These are phyloP conservation scores for Botrytis aclada DNA, from an alignment of 2,329 filamentous ascomycete species.

Conservation along the genomic window DNA sequence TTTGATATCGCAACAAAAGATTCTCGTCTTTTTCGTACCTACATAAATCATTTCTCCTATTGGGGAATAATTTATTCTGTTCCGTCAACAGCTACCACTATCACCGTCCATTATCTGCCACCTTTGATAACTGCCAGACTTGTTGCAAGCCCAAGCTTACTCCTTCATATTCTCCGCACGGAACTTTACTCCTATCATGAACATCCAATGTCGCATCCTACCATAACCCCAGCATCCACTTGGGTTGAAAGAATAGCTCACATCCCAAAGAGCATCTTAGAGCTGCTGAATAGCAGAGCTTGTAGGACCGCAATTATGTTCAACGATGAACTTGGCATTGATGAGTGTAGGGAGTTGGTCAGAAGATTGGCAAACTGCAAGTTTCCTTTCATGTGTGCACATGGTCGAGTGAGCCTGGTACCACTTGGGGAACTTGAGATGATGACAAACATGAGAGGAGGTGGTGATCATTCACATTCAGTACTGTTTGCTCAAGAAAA, in stretches of 20 bases:
- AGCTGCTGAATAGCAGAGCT: constrained; percentile 71
- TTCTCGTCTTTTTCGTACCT: constrained; percentile 51
- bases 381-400: constrained; percentile 81
- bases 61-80: constrained; percentile 68
- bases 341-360: constrained; percentile 60
- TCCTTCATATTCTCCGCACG: constrained; percentile 70
- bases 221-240: constrained; percentile 25
- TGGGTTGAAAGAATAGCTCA: constrained; percentile 64
- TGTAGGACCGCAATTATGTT: constrained; percentile 85
- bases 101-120: constrained; percentile 62
- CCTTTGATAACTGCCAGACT: constrained; percentile 74
- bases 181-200: constrained; percentile 63
- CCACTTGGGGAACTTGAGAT: constrained; percentile 52
- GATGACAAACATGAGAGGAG: neutral
- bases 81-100: neutral
- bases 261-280: constrained; percentile 73
- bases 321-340: constrained; percentile 61
- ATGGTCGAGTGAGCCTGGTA: constrained; percentile 67
- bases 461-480: rapidly evolving
- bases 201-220: neutral
- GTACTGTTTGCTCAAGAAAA: neutral
- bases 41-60: constrained; percentile 55
- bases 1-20: constrained; percentile 67
- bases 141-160: constrained; percentile 63
- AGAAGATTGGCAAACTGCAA: constrained; percentile 55